These are phyloP conservation scores for Rubroshorea leprosula DNA, from an alignment of 345 rosid species.

Conservation along the genomic window DNA sequence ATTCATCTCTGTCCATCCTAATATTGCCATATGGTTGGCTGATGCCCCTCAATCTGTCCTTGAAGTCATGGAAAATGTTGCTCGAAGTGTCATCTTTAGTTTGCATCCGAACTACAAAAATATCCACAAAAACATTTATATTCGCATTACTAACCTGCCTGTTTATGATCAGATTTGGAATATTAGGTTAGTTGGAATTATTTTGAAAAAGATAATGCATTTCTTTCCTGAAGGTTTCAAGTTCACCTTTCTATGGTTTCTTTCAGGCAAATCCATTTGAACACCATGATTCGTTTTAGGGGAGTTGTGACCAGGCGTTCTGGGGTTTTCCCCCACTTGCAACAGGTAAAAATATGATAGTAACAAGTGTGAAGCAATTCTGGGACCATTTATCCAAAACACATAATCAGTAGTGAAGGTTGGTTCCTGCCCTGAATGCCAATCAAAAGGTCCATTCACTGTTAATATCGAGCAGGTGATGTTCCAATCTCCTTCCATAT, in stretches of 20 bases:
- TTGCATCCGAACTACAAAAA: conserved; percentile 84
- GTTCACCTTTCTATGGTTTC: conserved; percentile 11
- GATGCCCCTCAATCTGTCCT: conserved; percentile 98
- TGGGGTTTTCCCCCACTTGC: conserved; percentile 98
- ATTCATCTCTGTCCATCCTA: conserved; percentile 82
- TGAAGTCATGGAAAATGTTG: conserved; percentile 95
- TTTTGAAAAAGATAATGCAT: neutral
- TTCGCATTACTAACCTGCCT: conserved; percentile 79
- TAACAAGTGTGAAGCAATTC: conserved; percentile 81
- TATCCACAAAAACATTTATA: conserved; percentile 81
- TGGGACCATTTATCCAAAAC: conserved; percentile 95
- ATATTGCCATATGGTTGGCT: conserved; percentile 95
- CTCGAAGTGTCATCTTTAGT: conserved; percentile 67
- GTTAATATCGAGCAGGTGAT: conserved; percentile 90
- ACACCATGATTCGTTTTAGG: conserved; percentile 96
- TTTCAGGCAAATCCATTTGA: conserved; percentile 90
- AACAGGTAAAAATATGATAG: conserved; percentile 98
- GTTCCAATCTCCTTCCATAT: neutral
- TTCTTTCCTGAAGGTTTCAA: neutral
- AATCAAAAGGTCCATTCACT: conserved; percentile 95
- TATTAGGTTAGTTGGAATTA: conserved; percentile 52
- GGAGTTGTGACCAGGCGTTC: conserved; percentile 97
- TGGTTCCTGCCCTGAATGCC: conserved; percentile 98
- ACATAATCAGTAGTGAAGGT: conserved; percentile 97
- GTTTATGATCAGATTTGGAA: conserved; percentile 93